These are phyloP conservation scores for Dendrobium huoshanense DNA, from an alignment of 106 monocot species.

Conservation along the genomic window DNA sequence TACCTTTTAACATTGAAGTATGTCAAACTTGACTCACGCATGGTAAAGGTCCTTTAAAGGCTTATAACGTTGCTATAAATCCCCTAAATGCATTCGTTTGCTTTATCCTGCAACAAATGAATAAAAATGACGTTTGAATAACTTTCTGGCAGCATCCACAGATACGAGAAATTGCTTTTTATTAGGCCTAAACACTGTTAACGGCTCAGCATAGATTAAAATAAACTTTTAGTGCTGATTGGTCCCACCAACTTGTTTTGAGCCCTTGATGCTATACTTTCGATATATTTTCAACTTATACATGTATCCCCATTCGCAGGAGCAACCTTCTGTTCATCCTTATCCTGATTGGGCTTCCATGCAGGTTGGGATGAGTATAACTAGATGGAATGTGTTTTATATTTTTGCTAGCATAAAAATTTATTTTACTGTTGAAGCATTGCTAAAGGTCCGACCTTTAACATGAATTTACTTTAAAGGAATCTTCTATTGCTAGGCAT, in stretches of 20 bases:
- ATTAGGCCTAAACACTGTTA: too few relatives aligned
- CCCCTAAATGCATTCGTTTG: neutral
- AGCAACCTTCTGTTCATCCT: constrained; percentile 32
- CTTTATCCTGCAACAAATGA: neutral
- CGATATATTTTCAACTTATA: neutral
- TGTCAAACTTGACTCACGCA: too few relatives aligned
- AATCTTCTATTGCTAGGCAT: constrained; percentile 33
- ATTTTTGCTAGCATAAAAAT: neutral
- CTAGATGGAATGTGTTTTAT: neutral
- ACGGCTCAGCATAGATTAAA: too few relatives aligned
- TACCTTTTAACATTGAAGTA: neutral
- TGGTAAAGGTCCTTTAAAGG: too few relatives aligned
- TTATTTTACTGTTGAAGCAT: neutral
- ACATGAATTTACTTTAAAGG: neutral
- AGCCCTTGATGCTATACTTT: neutral
- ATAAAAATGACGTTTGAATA: neutral
- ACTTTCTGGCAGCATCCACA: too few relatives aligned
- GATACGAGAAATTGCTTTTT: too few relatives aligned
- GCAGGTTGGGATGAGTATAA: constrained; percentile 31
- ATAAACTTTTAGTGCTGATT: too few relatives aligned
- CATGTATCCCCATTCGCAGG: constrained; percentile 27
- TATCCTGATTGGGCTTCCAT: constrained; percentile 82
- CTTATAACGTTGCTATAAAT: too few relatives aligned
- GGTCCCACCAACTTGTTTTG: too few relatives aligned
- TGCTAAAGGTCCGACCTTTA: neutral